These are phyloP conservation scores for Fraxinus velutina DNA, from an alignment of 305 asterid species.

Conservation along the genomic window DNA sequence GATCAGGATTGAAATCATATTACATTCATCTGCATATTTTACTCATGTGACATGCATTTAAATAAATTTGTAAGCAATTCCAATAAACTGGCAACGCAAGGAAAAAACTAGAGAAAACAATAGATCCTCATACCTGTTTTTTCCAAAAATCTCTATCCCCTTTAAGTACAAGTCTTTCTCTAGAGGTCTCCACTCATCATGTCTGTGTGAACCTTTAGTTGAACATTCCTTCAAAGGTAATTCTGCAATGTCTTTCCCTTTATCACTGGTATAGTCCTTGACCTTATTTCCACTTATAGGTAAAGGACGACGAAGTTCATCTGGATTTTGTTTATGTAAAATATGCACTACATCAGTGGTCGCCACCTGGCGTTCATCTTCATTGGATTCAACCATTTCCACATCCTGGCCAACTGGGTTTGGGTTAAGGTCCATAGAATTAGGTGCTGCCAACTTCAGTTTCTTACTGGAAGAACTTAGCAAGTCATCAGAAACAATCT, in stretches of 20 bases:
- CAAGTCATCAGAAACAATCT: conserved; percentile 34
- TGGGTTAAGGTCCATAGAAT: conserved; percentile 30
- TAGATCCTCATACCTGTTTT: conserved; percentile 60
- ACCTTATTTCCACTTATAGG: conserved; percentile 26
- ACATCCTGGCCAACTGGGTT: conserved; percentile 28
- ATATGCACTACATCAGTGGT: conserved; percentile 34
- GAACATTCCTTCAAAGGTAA: conserved; percentile 38
- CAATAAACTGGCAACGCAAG: background rate
- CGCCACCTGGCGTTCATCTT: conserved; percentile 33
- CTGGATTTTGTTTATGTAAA: conserved; percentile 25
- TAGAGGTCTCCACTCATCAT: conserved; percentile 68
- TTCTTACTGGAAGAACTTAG: conserved; percentile 47
- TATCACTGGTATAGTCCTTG: conserved; percentile 29
- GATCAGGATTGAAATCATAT: conserved; percentile 9
- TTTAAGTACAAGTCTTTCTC: conserved; percentile 88
- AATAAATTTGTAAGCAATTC: conserved; percentile 5
- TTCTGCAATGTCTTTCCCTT: conserved; percentile 34
- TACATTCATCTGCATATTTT: conserved; percentile 14
- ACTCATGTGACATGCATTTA: conserved; percentile 17
- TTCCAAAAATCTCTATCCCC: conserved; percentile 92
- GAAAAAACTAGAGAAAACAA: conserved; percentile 7
- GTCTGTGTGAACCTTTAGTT: conserved; percentile 26
- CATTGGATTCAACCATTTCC: conserved; percentile 32
- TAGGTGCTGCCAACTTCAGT: conserved; percentile 41
- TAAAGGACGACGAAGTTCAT: conserved; percentile 22